Evolutionary conservation across 306 rosid species (phyloP), one percentile per base, ranked within the genome.

Genomic region (Erythrophleum fordii): DNA sequence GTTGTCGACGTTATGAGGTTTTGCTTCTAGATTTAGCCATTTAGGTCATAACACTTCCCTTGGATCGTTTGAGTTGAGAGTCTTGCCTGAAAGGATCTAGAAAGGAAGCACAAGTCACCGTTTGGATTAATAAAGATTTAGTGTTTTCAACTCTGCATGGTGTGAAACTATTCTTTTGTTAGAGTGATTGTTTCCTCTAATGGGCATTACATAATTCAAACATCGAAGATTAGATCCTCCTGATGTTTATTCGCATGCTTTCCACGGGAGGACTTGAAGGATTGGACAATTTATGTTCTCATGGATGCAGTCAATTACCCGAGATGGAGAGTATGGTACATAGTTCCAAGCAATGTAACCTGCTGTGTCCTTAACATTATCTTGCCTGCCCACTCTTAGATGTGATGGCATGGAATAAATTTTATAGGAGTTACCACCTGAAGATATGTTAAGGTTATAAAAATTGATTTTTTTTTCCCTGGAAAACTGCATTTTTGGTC

Each of bases 201-300:
- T 51, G 25, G 25, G 25, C 23, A n/a, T 53, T 16, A 2, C 60
- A 53, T 53, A 52, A 52, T 52, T n/a, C 25, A 52, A 52, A 52
- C 59, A 52, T 17, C 26, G 25, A 52, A 18, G 26, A 52, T 18
- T 11, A 52, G 59, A 18, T 11, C 22, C 59, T 52, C 3, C n/a
- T n/a, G 25, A 11, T 45, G 14, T 13, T 45, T 45, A 1, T 1
- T 45, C 18, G 3, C 51, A 51, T 85, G 46, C 61, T 82, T 64
- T 39, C 35, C 51, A 35, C 85, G 92, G 94, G 97, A 89, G 72
- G 93, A 91, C 73, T 22, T 92, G 77, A 92, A 89, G 85, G 93
- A 94, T 76, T 94, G 97, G 98, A 88, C 94, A 20, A 86, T 88
- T 61, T 94, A 91, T 83, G 94, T 89, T 82, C 80, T 92, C 77